phyloP scores from a whole-genome alignment of 768 basidiomycete species.

The Boletus edulis region DNA sequence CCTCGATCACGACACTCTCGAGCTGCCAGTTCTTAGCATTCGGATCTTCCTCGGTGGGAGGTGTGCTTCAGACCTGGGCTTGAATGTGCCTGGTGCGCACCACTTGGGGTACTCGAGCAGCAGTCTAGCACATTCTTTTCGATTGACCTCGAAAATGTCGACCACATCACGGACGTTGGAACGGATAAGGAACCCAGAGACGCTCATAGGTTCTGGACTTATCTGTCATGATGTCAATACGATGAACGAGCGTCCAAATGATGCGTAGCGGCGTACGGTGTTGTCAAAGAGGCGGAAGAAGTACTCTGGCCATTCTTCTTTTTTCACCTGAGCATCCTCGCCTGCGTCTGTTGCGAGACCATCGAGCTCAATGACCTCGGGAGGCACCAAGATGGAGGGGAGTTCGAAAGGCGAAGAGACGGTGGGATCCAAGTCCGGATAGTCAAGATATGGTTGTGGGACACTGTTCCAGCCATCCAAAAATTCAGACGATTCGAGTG shows the following conservation, averaged over 20 bases:
- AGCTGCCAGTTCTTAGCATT: slow-evolving; percentile 77
- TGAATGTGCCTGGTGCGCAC: slow-evolving; percentile 82
- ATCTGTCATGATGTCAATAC: slow-evolving; percentile 43
- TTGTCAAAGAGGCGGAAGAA: slow-evolving; percentile 66
- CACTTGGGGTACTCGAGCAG: slow-evolving; percentile 86
- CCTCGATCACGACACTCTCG: slow-evolving; percentile 88
- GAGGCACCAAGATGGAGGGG: slow-evolving; percentile 80
- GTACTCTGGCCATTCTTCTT: slow-evolving; percentile 81
- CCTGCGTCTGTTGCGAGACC: slow-evolving; percentile 64
- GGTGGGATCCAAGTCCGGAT: slow-evolving; percentile 40
- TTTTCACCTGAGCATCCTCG: slow-evolving; percentile 70
- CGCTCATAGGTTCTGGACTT: slow-evolving; percentile 70
- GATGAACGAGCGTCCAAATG: neutral
- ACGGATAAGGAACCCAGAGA: slow-evolving; percentile 78
- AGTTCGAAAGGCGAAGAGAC: slow-evolving; percentile 57
- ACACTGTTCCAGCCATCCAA: slow-evolving; percentile 52
- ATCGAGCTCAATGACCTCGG: slow-evolving; percentile 83
- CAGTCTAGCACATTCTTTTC: slow-evolving; percentile 89
- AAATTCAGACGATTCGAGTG: slow-evolving; percentile 62
- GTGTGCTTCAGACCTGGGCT: slow-evolving; percentile 64
- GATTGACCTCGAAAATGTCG: slow-evolving; percentile 91
- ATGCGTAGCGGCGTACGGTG: slow-evolving; percentile 35
- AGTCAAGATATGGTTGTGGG: slow-evolving; percentile 62
- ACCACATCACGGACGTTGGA: slow-evolving; percentile 72
- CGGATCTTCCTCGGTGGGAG: slow-evolving; percentile 43